Conservation (phyloP, 2,329 filamentous ascomycete species). For the Eutypa lata region DNA sequence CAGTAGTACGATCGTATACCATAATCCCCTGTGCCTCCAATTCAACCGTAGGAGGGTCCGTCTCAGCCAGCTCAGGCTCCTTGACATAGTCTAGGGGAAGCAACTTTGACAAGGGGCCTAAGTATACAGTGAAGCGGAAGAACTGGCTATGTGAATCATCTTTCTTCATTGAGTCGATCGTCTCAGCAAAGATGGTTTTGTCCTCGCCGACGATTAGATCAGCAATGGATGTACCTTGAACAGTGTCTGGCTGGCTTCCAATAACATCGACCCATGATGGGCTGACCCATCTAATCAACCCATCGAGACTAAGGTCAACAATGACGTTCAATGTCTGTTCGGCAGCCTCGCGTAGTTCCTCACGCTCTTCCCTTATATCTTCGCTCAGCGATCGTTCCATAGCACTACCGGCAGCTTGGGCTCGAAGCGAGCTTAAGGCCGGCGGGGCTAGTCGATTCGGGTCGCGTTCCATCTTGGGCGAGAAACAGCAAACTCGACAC, state of each 20-base stretch:
- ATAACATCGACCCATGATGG: slow-evolving; percentile 94
- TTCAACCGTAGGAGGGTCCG: slow-evolving; percentile 59
- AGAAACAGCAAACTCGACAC: slow-evolving; percentile 21
- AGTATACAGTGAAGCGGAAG: slow-evolving; percentile 72
- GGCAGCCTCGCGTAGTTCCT: slow-evolving; percentile 90
- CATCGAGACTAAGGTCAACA: slow-evolving; percentile 87
- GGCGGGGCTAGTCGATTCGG: slow-evolving; percentile 48
- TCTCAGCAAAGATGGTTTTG: slow-evolving; percentile 75
- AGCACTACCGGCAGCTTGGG: slow-evolving; percentile 39
- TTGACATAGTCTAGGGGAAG: slow-evolving; percentile 41
- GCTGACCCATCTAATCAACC: slow-evolving; percentile 91
- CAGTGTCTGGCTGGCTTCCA: slow-evolving; percentile 69
- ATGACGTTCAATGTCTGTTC: slow-evolving; percentile 97
- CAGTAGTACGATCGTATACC: slow-evolving; percentile 87
- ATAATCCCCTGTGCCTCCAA: slow-evolving; percentile 97
- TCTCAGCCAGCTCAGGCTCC: slow-evolving; percentile 35
- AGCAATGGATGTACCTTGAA: slow-evolving; percentile 74
- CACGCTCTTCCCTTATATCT: slow-evolving; percentile 87
- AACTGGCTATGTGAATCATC: slow-evolving; percentile 93
- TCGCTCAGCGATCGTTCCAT: slow-evolving; percentile 74
- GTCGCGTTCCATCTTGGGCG: slow-evolving; percentile 43
- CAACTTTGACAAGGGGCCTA: slow-evolving; percentile 68
- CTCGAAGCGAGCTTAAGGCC: slow-evolving; percentile 50
- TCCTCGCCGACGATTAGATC: slow-evolving; percentile 78
- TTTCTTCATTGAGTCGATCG: slow-evolving; percentile 83